Conservation (phyloP, 176 grass and related monocot species). For the Ananas comosus region DNA sequence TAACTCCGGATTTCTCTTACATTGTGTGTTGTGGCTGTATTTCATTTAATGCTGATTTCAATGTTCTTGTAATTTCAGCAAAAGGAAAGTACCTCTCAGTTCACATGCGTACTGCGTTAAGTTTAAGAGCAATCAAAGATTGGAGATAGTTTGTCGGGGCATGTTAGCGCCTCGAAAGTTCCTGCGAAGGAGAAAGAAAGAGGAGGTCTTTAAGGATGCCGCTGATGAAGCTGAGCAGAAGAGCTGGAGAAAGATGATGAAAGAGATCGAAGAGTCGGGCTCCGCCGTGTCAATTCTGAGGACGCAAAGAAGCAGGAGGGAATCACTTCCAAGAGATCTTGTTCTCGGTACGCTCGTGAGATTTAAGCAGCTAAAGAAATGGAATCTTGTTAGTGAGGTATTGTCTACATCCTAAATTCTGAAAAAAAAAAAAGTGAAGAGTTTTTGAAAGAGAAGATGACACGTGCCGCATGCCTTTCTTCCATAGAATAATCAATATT, state of each 20-base stretch:
- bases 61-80: conserved; percentile 36
- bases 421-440: neutral
- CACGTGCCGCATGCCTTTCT: neutral
- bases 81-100: conserved; percentile 34
- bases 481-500: neutral
- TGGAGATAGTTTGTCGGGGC: conserved; percentile 51
- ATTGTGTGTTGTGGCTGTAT: neutral
- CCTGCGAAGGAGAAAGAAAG: conserved; percentile 67
- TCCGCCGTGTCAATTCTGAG: conserved; percentile 58
- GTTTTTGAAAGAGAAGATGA: too few species aligned
- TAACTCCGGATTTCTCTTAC: neutral
- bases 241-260: conserved; percentile 86
- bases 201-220: conserved; percentile 60
- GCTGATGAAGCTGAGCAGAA: conserved; percentile 61
- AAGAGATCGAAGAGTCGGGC: conserved; percentile 58
- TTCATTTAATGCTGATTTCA: conserved; percentile 12
- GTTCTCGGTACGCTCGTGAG: conserved; percentile 73
- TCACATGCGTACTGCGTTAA: conserved; percentile 32
- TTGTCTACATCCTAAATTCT: conserved; percentile 1
- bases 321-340: conserved; percentile 46
- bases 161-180: conserved; percentile 82
- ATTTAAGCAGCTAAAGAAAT: conserved; percentile 90
- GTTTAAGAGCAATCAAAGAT: conserved; percentile 20
- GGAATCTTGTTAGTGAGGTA: conserved; percentile 91
- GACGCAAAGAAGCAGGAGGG: conserved; percentile 34